These are phyloP conservation scores for Colletotrichum phormii DNA, from an alignment of 2,329 filamentous ascomycete species.

Conservation along the genomic window DNA sequence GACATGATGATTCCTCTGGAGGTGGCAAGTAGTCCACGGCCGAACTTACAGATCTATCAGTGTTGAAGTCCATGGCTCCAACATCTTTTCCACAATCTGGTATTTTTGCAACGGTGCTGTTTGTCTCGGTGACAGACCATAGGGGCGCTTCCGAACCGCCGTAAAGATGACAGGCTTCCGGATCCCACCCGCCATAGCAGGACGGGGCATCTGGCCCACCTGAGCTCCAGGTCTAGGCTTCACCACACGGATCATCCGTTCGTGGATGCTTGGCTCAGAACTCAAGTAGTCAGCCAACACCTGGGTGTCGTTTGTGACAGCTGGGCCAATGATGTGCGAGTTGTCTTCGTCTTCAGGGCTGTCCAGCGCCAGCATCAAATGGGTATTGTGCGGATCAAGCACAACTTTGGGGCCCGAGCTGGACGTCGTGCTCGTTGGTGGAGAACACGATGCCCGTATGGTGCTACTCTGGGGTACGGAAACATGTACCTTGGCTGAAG, in stretches of 20 bases:
- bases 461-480: slow-evolving; percentile 2
- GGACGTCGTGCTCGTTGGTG: slow-evolving; percentile 22
- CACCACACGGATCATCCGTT: slow-evolving; percentile 42
- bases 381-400: slow-evolving; percentile 32
- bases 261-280: slow-evolving; percentile 40
- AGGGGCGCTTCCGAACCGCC: slow-evolving; percentile 57
- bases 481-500: background rate
- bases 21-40: no score
- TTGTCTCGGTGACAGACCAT: slow-evolving; percentile 52
- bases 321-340: slow-evolving; percentile 69
- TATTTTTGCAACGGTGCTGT: slow-evolving; percentile 59
- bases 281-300: slow-evolving; percentile 70
- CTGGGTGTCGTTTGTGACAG: slow-evolving; percentile 69
- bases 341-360: slow-evolving; percentile 53
- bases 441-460: slow-evolving; percentile 9
- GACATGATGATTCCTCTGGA: no score
- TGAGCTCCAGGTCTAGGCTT: slow-evolving; percentile 24
- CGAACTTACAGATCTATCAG: slow-evolving; percentile 59
- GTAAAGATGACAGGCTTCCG: slow-evolving; percentile 57
- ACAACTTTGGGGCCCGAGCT: slow-evolving; percentile 21
- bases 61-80: slow-evolving; percentile 64
- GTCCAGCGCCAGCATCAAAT: slow-evolving; percentile 40
- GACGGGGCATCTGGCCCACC: slow-evolving; percentile 9
- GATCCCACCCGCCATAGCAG: slow-evolving; percentile 15
- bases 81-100: slow-evolving; percentile 68